Evolutionary conservation across 306 rosid species (phyloP), one percentile per base, ranked within the genome.

Genomic region (Fragaria iinumae): DNA sequence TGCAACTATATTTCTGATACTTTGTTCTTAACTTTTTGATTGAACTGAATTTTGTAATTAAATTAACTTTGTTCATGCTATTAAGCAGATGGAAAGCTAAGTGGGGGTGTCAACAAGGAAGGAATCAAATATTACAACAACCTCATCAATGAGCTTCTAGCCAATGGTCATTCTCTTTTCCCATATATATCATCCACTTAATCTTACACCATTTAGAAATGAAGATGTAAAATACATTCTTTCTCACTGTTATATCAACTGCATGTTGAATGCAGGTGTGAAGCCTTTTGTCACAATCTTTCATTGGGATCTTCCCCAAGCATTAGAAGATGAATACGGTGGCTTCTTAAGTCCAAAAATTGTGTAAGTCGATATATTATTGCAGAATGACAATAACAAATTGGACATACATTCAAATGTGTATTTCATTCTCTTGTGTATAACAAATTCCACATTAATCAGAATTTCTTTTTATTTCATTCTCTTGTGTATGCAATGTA

Each of bases 231-330:
- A 32, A 32, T 29, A 16, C 43, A 32, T 14, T 14, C 43, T 14
- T 6, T 14, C 17, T 32, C 11, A 32, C 18, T 32, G 17, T 62
- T 29, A 13, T 63, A 34, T 23, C 20, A 41, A 23, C 43, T 55
- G 23, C 21, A 29, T 29, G 39, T 36, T 56, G 48, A 56, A 41
- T 8, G 67, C 77, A 73, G 77, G 77, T 73, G 9, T 73, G 60
- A 39, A 41, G 43, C 68, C 67, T 21, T 73, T 41, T 57, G 55
- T 73, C 53, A 73, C 77, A 39, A 39, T 56, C 53, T 73, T 73
- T 41, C 77, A 73, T 23, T 73, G 68, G 77, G 68, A 73, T 56
- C 67, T 73, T 57, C 68, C 77, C 7, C 77, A 73, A 41, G 68
- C 53, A 23, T 57, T 73, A 45, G 77, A 57, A 63, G 77, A 73